Percentiles rank a stretch among this genome's conserved stretches.
phyloP scores from a whole-genome alignment of 108 stramenopile species.

The Fragilaria radians region DNA sequence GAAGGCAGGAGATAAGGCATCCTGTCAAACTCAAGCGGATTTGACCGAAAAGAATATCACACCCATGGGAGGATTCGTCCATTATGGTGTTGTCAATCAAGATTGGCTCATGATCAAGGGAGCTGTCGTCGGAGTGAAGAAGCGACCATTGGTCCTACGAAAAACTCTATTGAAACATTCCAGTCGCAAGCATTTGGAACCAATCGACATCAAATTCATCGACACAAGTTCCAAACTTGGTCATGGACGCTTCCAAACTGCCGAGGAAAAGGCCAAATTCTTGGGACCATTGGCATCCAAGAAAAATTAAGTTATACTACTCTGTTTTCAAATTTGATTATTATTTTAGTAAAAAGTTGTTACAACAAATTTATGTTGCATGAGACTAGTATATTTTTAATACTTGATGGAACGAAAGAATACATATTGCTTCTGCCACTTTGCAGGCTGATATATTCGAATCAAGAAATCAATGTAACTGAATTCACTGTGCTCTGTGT shows the following conservation, averaged over 20 bases:
- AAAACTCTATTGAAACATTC: constrained; percentile 94
- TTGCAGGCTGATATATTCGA: no score
- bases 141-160: constrained; percentile 95
- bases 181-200: constrained; percentile 92
- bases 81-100: constrained; percentile 93
- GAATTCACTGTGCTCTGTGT: no score
- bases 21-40: constrained; percentile 94
- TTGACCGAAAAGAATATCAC: constrained; percentile 98
- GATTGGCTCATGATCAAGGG: constrained; percentile 99
- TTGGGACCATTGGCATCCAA: constrained; percentile 96
- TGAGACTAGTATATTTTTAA: no score
- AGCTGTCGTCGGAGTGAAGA: constrained; percentile 95
- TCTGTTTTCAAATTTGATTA: no score
- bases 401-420: no score
- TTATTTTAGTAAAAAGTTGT: no score
- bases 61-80: constrained; percentile 99
- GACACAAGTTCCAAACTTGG: constrained; percentile 99
- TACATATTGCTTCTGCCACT: no score
- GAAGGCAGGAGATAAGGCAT: constrained; percentile 92
- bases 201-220: constrained; percentile 97
- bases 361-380: no score
- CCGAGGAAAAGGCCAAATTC: constrained; percentile 98
- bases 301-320: constrained; percentile 57
- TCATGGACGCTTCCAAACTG: constrained; percentile 99
- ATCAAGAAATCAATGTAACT: no score